Percentiles rank a stretch among this genome's conserved stretches.
phyloP scores from a whole-genome alignment of 257 asterid species.

The Penstemon eatonii region DNA sequence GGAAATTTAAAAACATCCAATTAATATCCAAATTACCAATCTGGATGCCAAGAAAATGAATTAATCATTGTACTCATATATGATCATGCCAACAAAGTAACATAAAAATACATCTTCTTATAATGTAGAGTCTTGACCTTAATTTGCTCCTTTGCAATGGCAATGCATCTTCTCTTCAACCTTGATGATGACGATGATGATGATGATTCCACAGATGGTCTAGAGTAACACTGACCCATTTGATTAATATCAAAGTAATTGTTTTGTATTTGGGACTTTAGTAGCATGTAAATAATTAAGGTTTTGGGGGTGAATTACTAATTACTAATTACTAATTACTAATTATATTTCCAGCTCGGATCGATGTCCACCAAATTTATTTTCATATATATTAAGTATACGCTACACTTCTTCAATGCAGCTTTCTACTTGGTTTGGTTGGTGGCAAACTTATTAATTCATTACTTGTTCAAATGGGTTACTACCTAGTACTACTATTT shows the following conservation, averaged over 20 bases:
- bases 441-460: background rate
- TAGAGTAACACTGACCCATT: constrained; percentile 16
- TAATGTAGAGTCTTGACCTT: constrained; percentile 30
- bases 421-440: constrained; percentile 7
- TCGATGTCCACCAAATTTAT: too few relatives aligned
- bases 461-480: constrained; percentile 2
- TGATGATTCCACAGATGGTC: constrained; percentile 18
- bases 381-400: too few relatives aligned
- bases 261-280: too few relatives aligned
- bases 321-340: too few relatives aligned
- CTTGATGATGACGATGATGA: constrained; percentile 23
- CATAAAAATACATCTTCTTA: constrained; percentile 29
- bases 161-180: constrained; percentile 16
- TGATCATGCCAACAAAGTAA: constrained; percentile 22
- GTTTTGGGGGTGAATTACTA: too few relatives aligned
- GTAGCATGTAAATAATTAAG: too few relatives aligned
- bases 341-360: too few relatives aligned
- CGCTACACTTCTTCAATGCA: too few relatives aligned
- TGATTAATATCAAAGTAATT: background rate
- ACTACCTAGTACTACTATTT: background rate
- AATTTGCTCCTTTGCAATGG: constrained; percentile 27
- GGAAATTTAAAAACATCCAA: too few relatives aligned
- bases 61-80: background rate
- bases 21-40: too few relatives aligned
- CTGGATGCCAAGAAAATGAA: too few relatives aligned